Base-by-base conservation (phyloP, 139 green algal genomes). In the Mychonastes homosphaera region DNA sequence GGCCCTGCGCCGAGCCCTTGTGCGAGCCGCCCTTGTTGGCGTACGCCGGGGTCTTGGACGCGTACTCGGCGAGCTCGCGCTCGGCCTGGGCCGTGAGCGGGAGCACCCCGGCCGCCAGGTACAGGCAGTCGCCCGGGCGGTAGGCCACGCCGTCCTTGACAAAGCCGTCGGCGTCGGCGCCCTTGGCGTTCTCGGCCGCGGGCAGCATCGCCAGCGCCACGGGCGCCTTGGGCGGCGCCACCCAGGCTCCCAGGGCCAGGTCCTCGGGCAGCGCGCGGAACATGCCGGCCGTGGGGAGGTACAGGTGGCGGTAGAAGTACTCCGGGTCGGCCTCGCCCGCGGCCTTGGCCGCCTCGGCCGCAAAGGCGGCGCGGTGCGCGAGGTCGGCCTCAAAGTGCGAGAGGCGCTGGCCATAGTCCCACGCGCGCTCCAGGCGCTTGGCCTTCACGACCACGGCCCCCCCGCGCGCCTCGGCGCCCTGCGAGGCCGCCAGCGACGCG, bases 241-340 rank as follows among this genome's bases (percentile, higher is more conserved):
- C 30, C 47, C 62, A 83, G 6, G 9, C 45, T 21, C 81, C 83
- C 24, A 86, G 70, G 2, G 56, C 32, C 52, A 91, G 53, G 56
- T 92, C 71, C 9, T 36, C 46, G 13, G 58, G 58, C 34, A 81
- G 69, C 54, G 76, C 65, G 28, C 82, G 76, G 75, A 97, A 97
- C 80, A 89, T 91, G 65, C 88, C 90, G 51, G 85, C 33, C 34
- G 79, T 12, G 6, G 90, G 84, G 47, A 77, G 64, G 74, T 96
- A 97, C 65, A 88, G 52, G 45, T 56, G 64, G 40, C 83, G 75
- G 70, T 80, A 95, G 58, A 90, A 77, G 62, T 84, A 81, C 39
- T 83, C 50, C 32, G 77, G 68, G 73, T 54, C 67, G 32, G 12
- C 67, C 71, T 50, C 66, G 33, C 1, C 44, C 34, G 46, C 56